Conservation (phyloP, 2,329 filamentous ascomycete species). For the Cryphonectria carpinicola region DNA sequence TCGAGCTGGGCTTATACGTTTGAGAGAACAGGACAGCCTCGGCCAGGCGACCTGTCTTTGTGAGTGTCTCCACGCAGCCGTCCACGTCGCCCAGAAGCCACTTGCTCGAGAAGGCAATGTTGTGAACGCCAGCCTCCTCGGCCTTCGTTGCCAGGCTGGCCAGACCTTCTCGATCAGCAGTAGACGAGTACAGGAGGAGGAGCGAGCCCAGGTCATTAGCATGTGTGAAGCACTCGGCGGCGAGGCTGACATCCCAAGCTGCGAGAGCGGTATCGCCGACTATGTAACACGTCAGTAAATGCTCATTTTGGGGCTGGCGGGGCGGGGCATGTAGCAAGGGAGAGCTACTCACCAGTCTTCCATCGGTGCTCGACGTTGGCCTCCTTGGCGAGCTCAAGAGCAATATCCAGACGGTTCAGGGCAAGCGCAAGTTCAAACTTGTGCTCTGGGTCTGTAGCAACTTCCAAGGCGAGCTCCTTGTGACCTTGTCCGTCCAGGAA, state of each 20-base stretch:
- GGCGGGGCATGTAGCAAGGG: too few relatives aligned
- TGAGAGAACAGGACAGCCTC: constrained; percentile 93
- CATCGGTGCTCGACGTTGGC: constrained; percentile 95
- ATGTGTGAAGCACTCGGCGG: constrained; percentile 89
- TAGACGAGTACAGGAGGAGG: constrained; percentile 85
- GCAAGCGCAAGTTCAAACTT: constrained; percentile 91
- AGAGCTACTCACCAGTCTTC: constrained; percentile 65
- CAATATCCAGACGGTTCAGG: constrained; percentile 82
- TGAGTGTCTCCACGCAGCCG: constrained; percentile 78
- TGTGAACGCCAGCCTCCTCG: constrained; percentile 77
- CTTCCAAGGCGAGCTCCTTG: constrained; percentile 92
- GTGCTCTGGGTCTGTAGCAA: constrained; percentile 93
- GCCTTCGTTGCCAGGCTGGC: constrained; percentile 74
- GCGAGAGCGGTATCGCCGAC: constrained; percentile 89
- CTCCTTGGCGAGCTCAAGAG: constrained; percentile 79
- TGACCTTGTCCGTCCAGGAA: constrained; percentile 97
- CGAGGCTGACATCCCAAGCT: constrained; percentile 84
- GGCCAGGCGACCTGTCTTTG: constrained; percentile 76
- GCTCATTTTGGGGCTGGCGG: too few relatives aligned
- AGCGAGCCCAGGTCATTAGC: constrained; percentile 90
- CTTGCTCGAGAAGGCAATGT: constrained; percentile 87
- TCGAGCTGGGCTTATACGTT: constrained; percentile 87
- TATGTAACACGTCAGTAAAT: constrained; percentile 14
- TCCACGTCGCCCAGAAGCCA: constrained; percentile 87
- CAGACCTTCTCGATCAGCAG: constrained; percentile 76